Percentiles rank a stretch among this genome's conserved stretches.
Evolutionary conservation across 176 grass and related monocot genomes (phyloP).

Genomic region (Alloteropsis semialata): DNA sequence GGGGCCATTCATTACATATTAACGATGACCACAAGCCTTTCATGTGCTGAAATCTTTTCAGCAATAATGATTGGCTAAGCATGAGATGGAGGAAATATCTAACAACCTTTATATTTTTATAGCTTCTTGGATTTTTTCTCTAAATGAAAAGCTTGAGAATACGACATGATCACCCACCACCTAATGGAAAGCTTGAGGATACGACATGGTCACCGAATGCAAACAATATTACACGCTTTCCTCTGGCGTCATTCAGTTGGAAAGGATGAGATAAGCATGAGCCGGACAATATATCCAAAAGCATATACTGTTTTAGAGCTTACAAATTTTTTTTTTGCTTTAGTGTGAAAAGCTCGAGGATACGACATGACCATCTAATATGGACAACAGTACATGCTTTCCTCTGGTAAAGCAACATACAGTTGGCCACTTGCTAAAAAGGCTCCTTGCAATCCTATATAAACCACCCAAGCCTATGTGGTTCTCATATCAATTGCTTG

Average conservation of each 20-base stretch:
- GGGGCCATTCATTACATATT: no score
- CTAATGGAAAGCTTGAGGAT: neutral
- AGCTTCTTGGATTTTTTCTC: no score
- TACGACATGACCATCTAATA: neutral
- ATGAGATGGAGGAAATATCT: no score
- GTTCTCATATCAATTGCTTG: neutral
- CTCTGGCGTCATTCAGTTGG: neutral
- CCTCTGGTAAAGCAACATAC: neutral
- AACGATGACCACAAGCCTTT: no score
- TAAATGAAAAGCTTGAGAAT: neutral
- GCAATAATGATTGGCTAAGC: no score
- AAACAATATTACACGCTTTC: neutral
- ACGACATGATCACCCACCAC: neutral
- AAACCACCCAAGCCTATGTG: neutral
- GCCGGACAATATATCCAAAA: neutral
- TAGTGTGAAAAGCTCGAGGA: neutral
- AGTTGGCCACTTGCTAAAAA: neutral
- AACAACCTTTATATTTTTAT: no score
- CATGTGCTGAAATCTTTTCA: no score
- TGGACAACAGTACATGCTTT: neutral
- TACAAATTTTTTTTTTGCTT: no score
- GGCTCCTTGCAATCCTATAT: neutral
- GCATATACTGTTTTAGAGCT: neutral
- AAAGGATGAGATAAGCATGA: neutral
- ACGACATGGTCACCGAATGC: neutral